Evolutionary conservation across 2,329 filamentous ascomycete species (phyloP).

Genomic region (Trichoderma sp.): DNA sequence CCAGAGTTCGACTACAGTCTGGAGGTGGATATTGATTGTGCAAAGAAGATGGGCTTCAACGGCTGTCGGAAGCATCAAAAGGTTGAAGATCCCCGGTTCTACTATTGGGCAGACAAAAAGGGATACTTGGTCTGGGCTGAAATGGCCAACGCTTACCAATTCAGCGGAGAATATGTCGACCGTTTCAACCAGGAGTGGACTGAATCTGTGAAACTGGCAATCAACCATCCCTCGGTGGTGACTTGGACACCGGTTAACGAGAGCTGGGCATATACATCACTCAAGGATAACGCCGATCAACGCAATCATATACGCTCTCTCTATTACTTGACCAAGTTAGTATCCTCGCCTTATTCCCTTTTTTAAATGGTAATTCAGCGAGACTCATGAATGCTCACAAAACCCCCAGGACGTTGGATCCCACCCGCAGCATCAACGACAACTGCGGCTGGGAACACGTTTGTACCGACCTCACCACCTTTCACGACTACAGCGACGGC

Average conservation of each 20-base stretch:
- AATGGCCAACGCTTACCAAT: conserved; percentile 64
- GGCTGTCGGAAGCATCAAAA: conserved; percentile 65
- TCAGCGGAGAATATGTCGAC: conserved; percentile 55
- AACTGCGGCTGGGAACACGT: conserved; percentile 73
- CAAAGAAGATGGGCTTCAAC: conserved; percentile 62
- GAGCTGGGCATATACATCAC: conserved; percentile 61
- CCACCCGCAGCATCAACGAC: conserved; percentile 64
- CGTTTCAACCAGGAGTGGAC: conserved; percentile 65
- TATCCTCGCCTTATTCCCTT: neutral
- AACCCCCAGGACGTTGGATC: conserved; percentile 50
- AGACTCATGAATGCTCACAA: neutral
- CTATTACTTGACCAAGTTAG: conserved; percentile 63
- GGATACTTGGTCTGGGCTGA: conserved; percentile 64
- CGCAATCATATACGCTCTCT: conserved; percentile 62
- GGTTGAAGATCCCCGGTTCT: conserved; percentile 59
- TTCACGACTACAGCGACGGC: conserved; percentile 65
- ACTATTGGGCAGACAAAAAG: conserved; percentile 60
- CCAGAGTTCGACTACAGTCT: conserved; percentile 49
- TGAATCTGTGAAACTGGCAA: conserved; percentile 60
- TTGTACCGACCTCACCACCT: conserved; percentile 61
- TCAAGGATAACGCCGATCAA: conserved; percentile 56
- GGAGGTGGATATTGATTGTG: conserved; percentile 52
- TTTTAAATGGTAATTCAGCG: neutral
- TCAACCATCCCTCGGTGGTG: conserved; percentile 63
- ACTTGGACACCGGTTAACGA: conserved; percentile 67